Evolutionary conservation across 1,284 basidiomycete species (phyloP), one percentile per base, ranked within the genome.

Genomic region (Abortiporus biennis): DNA sequence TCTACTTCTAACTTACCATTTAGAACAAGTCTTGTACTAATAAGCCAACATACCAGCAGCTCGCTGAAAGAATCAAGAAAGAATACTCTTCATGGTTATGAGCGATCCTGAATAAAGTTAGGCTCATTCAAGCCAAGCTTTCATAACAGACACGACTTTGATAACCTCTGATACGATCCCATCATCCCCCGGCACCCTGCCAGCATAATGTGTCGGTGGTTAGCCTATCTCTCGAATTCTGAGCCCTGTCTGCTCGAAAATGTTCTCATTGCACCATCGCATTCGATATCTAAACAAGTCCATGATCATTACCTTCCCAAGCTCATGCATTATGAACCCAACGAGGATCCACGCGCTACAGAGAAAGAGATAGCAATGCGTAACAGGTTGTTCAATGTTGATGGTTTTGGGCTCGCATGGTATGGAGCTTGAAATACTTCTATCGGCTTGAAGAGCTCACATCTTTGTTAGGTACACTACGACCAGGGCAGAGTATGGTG

Each of bases 201-300:
- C n/a, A n/a, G n/a, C n/a, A n/a, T n/a, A 22, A 55, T 57, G 54
- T 64, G 62, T 47, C 54, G 63, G 36, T 67, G 64, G 65, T 64
- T 64, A 43, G 57, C 62, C 6, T 66, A 66, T 49, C 52, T 67
- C 22, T 61, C 60, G 5, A 51, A 61, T 35, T 50, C 56, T 2
- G 64, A 65, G 49, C 57, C 57, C 13, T 53, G 56, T 38, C 54
- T 66, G 22, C 55, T 66, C 40, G 65, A 67, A 43, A 65, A 65
- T 44, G 56, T 65, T 8, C 56, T 66, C 42, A 57, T 65, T 34
- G 48, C 51, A 12, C 61, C 63, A 13, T 53, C 51, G 21, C 62
- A 65, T 43, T 53, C 59, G 2, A 47, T 66, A 38, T 51, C 61
- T 16, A 63, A 66, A 41, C 64, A 66, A 50, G 62, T 65, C 17